phyloP scores from a whole-genome alignment of 75 land plant genomes.

The Sequoia sempervirens region DNA sequence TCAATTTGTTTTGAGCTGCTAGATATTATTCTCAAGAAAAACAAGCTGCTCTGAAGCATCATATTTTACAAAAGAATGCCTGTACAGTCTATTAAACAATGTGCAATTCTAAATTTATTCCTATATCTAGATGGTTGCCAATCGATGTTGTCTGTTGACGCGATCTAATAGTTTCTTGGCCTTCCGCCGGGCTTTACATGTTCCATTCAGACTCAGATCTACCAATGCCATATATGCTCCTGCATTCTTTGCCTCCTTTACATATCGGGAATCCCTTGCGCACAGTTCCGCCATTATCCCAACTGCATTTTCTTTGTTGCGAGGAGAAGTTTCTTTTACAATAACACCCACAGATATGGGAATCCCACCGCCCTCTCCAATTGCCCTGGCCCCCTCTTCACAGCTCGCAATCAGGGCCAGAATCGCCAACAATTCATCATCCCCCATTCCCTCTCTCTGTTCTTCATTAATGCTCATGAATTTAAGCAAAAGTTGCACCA shows the following conservation, averaged over 20 bases:
- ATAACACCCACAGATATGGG: slow-evolving; percentile 37
- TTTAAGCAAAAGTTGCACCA: slow-evolving; percentile 38
- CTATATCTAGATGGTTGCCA: neutral
- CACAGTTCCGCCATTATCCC: slow-evolving; percentile 45
- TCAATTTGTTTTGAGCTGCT: too few relatives aligned
- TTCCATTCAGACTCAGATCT: slow-evolving; percentile 45
- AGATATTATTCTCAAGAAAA: too few relatives aligned
- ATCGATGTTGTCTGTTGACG: neutral
- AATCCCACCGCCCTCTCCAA: slow-evolving; percentile 40
- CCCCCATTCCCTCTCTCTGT: slow-evolving; percentile 32
- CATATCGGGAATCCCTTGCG: slow-evolving; percentile 25
- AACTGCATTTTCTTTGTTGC: slow-evolving; percentile 58
- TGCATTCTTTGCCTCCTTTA: slow-evolving; percentile 33
- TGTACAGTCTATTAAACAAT: neutral
- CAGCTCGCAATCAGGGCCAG: slow-evolving; percentile 64
- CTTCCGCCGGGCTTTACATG: slow-evolving; percentile 62
- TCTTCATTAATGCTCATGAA: slow-evolving; percentile 29
- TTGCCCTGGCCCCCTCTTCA: slow-evolving; percentile 57
- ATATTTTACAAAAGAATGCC: neutral
- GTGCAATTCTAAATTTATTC: too few relatives aligned
- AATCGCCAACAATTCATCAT: slow-evolving; percentile 58
- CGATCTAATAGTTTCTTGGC: slow-evolving; percentile 18
- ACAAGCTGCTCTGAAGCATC: too few relatives aligned
- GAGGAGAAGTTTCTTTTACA: slow-evolving; percentile 22
- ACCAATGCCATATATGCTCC: slow-evolving; percentile 20